Evolutionary conservation across 75 land plant genomes (phyloP).

Genomic region (Cryptomeria japonica): DNA sequence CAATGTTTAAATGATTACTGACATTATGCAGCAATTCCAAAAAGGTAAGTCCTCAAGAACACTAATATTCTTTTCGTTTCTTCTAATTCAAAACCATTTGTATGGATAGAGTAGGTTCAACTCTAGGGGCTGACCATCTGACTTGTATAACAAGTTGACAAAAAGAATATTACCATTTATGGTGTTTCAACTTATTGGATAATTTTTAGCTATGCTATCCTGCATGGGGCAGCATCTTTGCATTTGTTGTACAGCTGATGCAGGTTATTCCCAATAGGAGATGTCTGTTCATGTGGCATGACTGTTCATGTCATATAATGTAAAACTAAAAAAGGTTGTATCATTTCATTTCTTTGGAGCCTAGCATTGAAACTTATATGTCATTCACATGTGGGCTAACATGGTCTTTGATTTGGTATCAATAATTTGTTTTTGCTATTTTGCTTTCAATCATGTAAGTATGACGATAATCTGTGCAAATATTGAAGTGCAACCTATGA

Average conservation of each 20-base stretch:
- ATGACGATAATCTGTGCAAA: too few species aligned
- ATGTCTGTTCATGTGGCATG: not conserved
- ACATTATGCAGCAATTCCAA: not conserved
- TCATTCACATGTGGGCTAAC: not conserved
- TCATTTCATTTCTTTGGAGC: not conserved
- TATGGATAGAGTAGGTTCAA: not conserved
- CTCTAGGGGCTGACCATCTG: not conserved
- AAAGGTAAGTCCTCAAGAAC: too few species aligned
- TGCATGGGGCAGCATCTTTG: not conserved
- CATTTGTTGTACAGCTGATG: not conserved
- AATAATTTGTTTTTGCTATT: not conserved
- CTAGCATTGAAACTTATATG: not conserved
- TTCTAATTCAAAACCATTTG: too few species aligned
- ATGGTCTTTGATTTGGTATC: not conserved
- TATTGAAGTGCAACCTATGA: too few species aligned
- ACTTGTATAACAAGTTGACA: not conserved
- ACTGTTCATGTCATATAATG: too few species aligned
- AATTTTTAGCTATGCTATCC: not conserved
- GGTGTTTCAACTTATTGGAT: not conserved
- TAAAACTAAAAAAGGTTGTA: not conserved
- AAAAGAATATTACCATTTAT: not conserved
- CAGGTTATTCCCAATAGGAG: not conserved
- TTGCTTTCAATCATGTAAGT: too few species aligned
- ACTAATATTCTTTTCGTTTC: not conserved
- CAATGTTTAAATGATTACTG: not conserved